Evolutionary conservation across 176 grass and related monocot species (phyloP).

Genomic region (Luzula sylvatica): DNA sequence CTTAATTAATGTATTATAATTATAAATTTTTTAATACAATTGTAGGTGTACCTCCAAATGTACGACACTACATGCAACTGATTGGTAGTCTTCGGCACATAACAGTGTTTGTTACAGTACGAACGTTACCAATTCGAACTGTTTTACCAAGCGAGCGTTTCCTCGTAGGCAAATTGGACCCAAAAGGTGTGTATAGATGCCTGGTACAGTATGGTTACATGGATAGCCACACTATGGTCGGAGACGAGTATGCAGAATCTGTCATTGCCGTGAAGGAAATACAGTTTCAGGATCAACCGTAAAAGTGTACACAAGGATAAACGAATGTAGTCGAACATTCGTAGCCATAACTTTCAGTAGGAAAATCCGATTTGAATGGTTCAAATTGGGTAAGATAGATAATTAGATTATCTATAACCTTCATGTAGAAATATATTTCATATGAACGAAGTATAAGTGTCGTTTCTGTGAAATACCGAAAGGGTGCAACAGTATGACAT

Average conservation of each 20-base stretch:
- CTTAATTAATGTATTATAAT: too few relatives aligned
- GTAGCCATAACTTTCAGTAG: too few relatives aligned
- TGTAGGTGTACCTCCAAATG: constrained; percentile 43
- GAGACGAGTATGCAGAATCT: constrained; percentile 43
- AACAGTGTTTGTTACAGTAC: constrained; percentile 63
- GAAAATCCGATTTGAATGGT: too few relatives aligned
- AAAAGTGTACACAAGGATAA: constrained; percentile 49
- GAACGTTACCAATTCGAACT: constrained; percentile 42
- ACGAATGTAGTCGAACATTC: too few relatives aligned
- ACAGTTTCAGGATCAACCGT: too few relatives aligned
- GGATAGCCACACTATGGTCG: constrained; percentile 56
- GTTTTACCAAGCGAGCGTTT: constrained; percentile 64
- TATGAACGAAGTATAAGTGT: too few relatives aligned
- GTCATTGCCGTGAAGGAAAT: constrained; percentile 37
- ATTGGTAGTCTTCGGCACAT: constrained; percentile 40
- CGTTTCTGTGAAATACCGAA: too few relatives aligned
- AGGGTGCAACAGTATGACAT: too few relatives aligned
- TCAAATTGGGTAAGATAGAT: too few relatives aligned
- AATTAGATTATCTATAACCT: too few relatives aligned
- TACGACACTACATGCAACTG: constrained; percentile 48
- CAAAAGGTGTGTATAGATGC: constrained; percentile 55
- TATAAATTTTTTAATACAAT: neutral
- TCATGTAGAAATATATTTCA: too few relatives aligned
- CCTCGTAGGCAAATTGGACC: constrained; percentile 49
- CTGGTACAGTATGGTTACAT: constrained; percentile 76